phyloP scores from a whole-genome alignment of 352 stramenopile species.

The Globisporangium apiculatum region DNA sequence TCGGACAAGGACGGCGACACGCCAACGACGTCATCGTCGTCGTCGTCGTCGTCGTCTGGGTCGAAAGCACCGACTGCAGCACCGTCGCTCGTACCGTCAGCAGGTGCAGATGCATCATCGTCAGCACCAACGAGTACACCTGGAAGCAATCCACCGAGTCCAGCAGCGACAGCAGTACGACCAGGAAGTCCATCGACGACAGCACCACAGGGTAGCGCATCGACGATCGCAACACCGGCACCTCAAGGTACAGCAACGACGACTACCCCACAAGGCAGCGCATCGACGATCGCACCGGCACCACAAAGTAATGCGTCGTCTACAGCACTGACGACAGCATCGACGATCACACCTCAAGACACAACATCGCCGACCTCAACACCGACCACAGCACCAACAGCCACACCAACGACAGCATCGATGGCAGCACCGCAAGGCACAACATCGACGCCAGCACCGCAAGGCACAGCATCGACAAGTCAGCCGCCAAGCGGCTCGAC shows the following conservation, averaged over 20 bases:
- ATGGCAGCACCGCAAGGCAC: neutral
- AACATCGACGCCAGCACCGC: too few relatives aligned
- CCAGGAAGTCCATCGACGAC: too few relatives aligned
- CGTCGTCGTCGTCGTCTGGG: neutral
- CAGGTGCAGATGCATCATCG: too few relatives aligned
- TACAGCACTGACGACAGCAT: too few relatives aligned
- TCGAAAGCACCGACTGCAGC: neutral
- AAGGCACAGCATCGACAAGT: too few relatives aligned
- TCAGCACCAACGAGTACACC: neutral
- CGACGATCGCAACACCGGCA: neutral
- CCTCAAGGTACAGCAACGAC: neutral
- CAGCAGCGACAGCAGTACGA: neutral
- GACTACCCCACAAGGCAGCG: neutral
- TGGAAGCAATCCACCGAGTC: neutral
- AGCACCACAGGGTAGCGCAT: neutral
- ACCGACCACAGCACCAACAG: too few relatives aligned
- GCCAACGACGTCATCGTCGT: neutral
- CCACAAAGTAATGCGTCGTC: too few relatives aligned
- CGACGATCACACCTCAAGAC: too few relatives aligned
- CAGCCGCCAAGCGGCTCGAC: neutral
- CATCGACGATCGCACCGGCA: too few relatives aligned
- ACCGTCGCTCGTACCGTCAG: neutral
- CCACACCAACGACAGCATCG: neutral
- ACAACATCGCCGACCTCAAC: too few relatives aligned
- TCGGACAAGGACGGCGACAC: neutral